Base-by-base conservation (phyloP, 805 yeast genomes). In the Wickerhamomyces subpelliculosus region DNA sequence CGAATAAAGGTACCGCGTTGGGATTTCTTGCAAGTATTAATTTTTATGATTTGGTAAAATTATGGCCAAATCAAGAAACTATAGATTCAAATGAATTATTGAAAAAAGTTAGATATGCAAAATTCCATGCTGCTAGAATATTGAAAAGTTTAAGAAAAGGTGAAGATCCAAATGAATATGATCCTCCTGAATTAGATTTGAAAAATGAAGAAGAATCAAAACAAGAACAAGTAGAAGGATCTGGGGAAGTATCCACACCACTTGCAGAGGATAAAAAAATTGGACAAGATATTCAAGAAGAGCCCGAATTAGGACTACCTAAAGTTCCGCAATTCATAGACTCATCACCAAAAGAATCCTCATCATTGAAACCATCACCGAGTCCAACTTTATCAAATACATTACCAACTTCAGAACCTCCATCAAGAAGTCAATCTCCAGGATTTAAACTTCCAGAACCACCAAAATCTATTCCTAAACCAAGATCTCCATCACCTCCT, bases 81-180 rank as follows among this genome's bases (percentile, higher is more conserved):
- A 24, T 45, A 53, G 35, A 54, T 43, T 19, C 45, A 42, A 54
- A 52, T 43, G 56, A 57, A 19, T 13, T 58, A n/a, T 27, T 19
- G 10, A 52, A 53, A 35, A 74, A 75, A 51, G 64, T 70, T 34
- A 77, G 75, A 50, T 83, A 73, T 46, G 74, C 84, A 13, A 80
- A 80, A 53, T 80, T 64, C 51, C 82, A 78, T 44, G 73, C 81
- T 13, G 69, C 75, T 8, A 58, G 84, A 27, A 78, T 80, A 21
- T 52, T 80, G 37, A 70, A 65, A 43, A 67, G 75, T 0, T 47
- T 65, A 27, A 70, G 64, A 42, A 54, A 54, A 7, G 78, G 77
- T 1, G 67, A 68, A 27, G 78, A 79, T 49, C 84, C 84, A 5
- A 75, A 81, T 55, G 78, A 69, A 30, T 65, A 68, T 48, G 64